phyloP scores from a whole-genome alignment of 768 basidiomycete genomes.

The Auriscalpium orientale region DNA sequence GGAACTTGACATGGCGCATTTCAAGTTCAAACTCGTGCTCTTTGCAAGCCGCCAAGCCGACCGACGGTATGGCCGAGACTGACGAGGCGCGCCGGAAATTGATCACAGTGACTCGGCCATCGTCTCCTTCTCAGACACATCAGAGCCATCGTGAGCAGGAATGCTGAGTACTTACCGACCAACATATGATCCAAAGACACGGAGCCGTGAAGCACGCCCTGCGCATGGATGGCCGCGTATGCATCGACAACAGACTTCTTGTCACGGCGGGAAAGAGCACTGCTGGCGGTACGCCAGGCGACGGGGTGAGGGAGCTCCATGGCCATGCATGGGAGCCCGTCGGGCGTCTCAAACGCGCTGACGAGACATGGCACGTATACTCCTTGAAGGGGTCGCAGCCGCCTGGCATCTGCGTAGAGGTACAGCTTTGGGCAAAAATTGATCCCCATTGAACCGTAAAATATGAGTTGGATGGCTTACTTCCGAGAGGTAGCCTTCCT shows the following conservation, averaged over 20 bases:
- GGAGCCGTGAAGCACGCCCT: conserved; percentile 27
- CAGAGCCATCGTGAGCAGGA: neutral
- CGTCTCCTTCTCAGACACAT: conserved; percentile 23
- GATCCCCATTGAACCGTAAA: too few relatives aligned
- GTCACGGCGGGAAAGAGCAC: conserved; percentile 43
- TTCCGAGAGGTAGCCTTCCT: too few relatives aligned
- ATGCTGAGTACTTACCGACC: conserved; percentile 23
- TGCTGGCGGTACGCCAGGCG: conserved; percentile 55
- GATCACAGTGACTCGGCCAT: conserved; percentile 36
- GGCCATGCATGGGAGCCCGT: conserved; percentile 31
- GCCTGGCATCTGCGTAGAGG: conserved; percentile 38
- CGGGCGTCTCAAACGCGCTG: conserved; percentile 35
- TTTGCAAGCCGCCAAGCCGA: conserved; percentile 30
- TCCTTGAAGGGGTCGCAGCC: conserved; percentile 47
- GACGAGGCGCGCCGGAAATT: conserved; percentile 41
- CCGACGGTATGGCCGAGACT: conserved; percentile 17
- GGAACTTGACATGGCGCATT: conserved; percentile 49
- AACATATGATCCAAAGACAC: conserved; percentile 37
- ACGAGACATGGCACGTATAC: conserved; percentile 47
- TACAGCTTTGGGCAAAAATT: conserved; percentile 32
- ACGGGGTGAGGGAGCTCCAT: conserved; percentile 51
- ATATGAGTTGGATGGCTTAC: too few relatives aligned
- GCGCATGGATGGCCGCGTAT: conserved; percentile 33
- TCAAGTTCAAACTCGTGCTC: conserved; percentile 39
- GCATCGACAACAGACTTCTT: conserved; percentile 47